These are phyloP conservation scores for Celoporthe dispersa DNA, from an alignment of 2,329 filamentous ascomycete species.

Conservation along the genomic window DNA sequence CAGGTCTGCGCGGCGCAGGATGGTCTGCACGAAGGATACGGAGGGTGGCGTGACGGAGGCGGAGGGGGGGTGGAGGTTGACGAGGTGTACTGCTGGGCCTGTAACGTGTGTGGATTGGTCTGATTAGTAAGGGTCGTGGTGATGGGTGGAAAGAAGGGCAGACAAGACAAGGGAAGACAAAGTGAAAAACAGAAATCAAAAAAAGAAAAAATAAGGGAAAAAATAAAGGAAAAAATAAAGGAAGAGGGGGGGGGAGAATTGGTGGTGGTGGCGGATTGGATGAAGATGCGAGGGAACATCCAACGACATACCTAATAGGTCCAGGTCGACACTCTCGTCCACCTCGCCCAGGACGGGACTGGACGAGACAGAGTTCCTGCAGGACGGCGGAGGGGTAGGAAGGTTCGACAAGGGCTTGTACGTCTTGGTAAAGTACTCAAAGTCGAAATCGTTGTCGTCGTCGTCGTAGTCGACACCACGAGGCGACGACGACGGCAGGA, in stretches of 20 bases:
- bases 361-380: conserved; percentile 48
- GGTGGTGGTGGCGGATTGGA: not conserved
- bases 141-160: conserved; percentile 25
- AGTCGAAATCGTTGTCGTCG: conserved; percentile 54
- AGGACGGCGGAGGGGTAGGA: conserved; percentile 67
- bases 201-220: not conserved
- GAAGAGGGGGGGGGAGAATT: not conserved
- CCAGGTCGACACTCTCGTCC: conserved; percentile 48
- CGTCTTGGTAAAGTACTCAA: conserved; percentile 60
- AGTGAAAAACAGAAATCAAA: no score
- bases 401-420: conserved; percentile 71
- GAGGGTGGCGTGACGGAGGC: conserved; percentile 65
- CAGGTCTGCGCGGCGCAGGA: conserved; percentile 61
- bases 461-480: conserved; percentile 36
- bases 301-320: conserved; percentile 45
- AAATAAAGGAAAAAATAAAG: not conserved
- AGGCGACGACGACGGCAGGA: conserved; percentile 10
- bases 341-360: conserved; percentile 50
- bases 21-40: conserved; percentile 61
- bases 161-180: conserved; percentile 18
- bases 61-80: conserved; percentile 67
- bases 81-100: conserved; percentile 70
- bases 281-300: not conserved
- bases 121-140: conserved; percentile 27
- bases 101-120: conserved; percentile 23